Evolutionary conservation across 2,329 filamentous ascomycete species (phyloP), one percentile per base, ranked within the genome.

Genomic region (Pyrenochaeta sp.): DNA sequence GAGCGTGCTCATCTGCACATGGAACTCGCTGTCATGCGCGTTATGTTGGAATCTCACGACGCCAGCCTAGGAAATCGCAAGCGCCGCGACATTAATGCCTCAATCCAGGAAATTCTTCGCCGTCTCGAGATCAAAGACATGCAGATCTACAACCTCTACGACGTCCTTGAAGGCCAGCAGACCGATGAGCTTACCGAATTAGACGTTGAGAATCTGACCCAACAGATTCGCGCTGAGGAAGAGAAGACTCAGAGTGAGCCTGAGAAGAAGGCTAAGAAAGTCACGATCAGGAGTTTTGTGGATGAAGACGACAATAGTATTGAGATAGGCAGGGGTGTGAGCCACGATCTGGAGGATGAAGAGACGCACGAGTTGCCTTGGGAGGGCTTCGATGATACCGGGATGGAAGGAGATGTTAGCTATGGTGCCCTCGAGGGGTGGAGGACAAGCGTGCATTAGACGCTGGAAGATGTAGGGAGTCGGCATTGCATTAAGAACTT

Each of bases 161-260:
- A 96, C 74, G 91, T 95, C 1, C 82, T 95, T 0, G 91, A 94
- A 76, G 91, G 90, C 5, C 91, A 93, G 74, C 91, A 90, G 79
- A 82, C 82, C 34, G 83, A 84, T 2, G 87, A 87, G 1, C 65
- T 77, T 47, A 76, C 66, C 0, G 77, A 78, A 52, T 67, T 78
- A 28, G 73, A 78, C 44, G 69, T 80, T 15, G 80, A 82, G 50
- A 78, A 82, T 24, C 75, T 80, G 7, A 74, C 81, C 13, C 70
- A 76, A 60, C 78, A 78, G 55, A 71, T 81, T 34, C 76, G 77
- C 7, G 68, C 78, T 8, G 78, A 81, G 50, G 72, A 79, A 2
- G 72, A 72, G 47, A 73, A 78, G 54, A 56, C 72, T 0, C 58
- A 67, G 52, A 49, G 62, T 15, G 68, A 73, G 58, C 60, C 65